Evolutionary conservation across 495 filamentous ascomycete genomes (phyloP).

Genomic region (Talaromyces liani): DNA sequence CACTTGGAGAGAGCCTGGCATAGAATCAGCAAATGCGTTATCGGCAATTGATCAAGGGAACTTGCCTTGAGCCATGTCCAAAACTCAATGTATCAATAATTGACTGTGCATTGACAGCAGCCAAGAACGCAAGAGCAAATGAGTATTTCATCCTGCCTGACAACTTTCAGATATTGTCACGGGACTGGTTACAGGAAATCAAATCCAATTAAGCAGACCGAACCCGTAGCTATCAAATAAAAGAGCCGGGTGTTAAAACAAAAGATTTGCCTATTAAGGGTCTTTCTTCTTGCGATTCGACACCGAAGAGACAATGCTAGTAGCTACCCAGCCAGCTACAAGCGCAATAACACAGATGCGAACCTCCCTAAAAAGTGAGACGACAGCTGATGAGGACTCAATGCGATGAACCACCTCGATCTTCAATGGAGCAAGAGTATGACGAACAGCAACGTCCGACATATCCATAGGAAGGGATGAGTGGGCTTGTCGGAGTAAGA

Average conservation of each 20-base stretch:
- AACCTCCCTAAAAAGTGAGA: conserved; percentile 36
- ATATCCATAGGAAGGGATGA: conserved; percentile 29
- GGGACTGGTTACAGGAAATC: not conserved
- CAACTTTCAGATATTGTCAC: not conserved
- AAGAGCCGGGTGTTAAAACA: not conserved
- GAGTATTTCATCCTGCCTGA: conserved; percentile 32
- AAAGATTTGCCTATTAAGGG: not conserved
- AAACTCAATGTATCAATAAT: conserved; percentile 67
- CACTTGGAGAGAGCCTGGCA: conserved; percentile 49
- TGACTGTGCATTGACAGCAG: conserved; percentile 52
- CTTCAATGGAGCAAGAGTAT: conserved; percentile 36
- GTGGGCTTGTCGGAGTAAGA: not conserved
- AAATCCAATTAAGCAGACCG: not conserved
- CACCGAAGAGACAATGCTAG: conserved; percentile 35
- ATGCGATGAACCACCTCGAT: conserved; percentile 39
- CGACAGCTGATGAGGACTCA: conserved; percentile 38
- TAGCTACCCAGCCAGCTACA: conserved; percentile 42
- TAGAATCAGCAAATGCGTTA: conserved; percentile 17
- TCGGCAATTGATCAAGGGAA: not conserved
- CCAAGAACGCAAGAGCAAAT: conserved; percentile 35
- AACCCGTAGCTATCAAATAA: not conserved
- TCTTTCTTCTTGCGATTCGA: conserved; percentile 21
- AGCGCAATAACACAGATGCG: conserved; percentile 41
- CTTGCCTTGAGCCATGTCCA: conserved; percentile 60
- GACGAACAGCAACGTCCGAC: conserved; percentile 45